Base-by-base conservation (phyloP, 1,139 yeast genomes). In the Sugiyamaella grinbergsii region DNA sequence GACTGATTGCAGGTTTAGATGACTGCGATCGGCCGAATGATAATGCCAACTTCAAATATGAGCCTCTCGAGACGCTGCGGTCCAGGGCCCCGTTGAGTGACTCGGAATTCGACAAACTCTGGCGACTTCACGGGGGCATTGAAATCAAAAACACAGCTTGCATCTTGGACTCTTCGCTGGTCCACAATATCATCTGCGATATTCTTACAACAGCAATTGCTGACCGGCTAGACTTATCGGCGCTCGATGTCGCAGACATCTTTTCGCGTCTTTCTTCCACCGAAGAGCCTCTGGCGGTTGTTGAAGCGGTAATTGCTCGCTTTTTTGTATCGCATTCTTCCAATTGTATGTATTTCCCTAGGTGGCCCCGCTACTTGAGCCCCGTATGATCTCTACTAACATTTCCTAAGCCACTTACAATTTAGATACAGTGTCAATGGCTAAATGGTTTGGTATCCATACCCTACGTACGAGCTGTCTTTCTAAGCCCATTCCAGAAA, bases 121-220 rank as follows among this genome's bases (percentile, higher is more conserved):
- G 93, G 89, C 67, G 71, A 49, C 66, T 66, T 1, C 51, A 73
- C 2, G 79, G 82, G n/a, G 94, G 94, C 0, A 75, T 82, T 40
- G 79, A 76, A 42, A 61, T 82, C 2, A 64, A 71, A 36, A 76
- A 72, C 1, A 54, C 50, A 7, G 74, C 79, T 0, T 71, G 74
- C 47, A 50, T 73, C 2, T 52, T 78, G 2, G 66, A 73, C 11
- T 63, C 64, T 11, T 69, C 66, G 4, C 67, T 74, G 42, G 63
- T 75, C 10, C 63, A 71, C 18, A 64, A 65, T 6, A 65, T 72
- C 0, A 60, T 78, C 28, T 74, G 76, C 51, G 67, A 76, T 3
- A 59, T 83, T 15, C 68, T 87, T 11, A 36, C 47, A 4, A 43
- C 47, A 1, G 41, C 42, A 5, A n/a, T 36, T 33, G 47, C 34